These are phyloP conservation scores for Raddia guianensis DNA, from an alignment of 176 grass and related monocot species.

Conservation along the genomic window DNA sequence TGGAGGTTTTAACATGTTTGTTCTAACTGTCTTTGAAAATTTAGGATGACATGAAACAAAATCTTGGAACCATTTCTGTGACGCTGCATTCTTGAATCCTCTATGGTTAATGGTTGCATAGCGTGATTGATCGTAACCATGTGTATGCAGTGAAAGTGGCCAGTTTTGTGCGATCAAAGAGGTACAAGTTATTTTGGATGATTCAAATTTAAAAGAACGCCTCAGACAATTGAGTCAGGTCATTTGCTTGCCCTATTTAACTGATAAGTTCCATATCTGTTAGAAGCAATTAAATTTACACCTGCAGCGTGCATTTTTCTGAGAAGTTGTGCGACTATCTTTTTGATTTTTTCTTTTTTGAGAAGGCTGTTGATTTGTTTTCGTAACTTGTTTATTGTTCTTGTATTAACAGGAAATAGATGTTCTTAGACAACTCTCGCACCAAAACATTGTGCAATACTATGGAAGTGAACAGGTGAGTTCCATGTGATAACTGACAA, in stretches of 20 bases:
- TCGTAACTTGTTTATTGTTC: slow-evolving; percentile 29
- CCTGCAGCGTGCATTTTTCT: not conserved
- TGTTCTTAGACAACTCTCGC: slow-evolving; percentile 59
- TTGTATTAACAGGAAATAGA: slow-evolving; percentile 53
- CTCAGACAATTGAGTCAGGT: slow-evolving; percentile 70
- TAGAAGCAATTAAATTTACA: slow-evolving; percentile 3
- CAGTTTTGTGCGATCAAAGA: slow-evolving; percentile 96
- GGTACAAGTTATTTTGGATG: slow-evolving; percentile 94
- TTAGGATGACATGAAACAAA: not conserved
- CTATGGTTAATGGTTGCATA: not conserved
- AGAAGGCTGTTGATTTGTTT: not conserved
- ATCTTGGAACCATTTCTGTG: not conserved
- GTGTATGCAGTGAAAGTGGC: slow-evolving; percentile 70
- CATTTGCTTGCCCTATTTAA: slow-evolving; percentile 33
- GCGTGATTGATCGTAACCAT: slow-evolving; percentile 29
- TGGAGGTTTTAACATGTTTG: slow-evolving; percentile 7
- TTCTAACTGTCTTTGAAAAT: not conserved
- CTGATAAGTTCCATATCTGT: slow-evolving; percentile 17
- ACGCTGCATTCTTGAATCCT: slow-evolving; percentile 9
- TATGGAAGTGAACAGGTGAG: slow-evolving; percentile 65
- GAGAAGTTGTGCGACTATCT: not conserved
- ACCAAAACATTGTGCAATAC: slow-evolving; percentile 77
- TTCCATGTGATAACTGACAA: slow-evolving; percentile 22
- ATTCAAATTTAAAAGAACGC: slow-evolving; percentile 80
- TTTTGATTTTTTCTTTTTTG: no score